Conservation (phyloP, 225 moss, liverwort and hornwort genomes). For the Bryum argenteum region DNA sequence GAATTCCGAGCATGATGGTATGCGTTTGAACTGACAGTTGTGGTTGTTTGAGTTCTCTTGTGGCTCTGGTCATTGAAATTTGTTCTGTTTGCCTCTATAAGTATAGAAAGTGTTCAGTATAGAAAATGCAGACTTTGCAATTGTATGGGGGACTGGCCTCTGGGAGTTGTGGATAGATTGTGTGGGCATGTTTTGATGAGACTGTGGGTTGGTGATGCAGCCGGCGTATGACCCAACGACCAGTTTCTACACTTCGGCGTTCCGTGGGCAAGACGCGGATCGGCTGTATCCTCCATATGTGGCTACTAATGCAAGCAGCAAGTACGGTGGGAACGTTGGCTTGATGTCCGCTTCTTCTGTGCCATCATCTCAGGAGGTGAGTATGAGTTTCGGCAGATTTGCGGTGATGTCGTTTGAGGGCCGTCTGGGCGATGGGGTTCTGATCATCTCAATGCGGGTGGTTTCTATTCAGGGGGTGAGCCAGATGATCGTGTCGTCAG, state of each 20-base stretch:
- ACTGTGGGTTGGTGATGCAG: constrained; percentile 20
- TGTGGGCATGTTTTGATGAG: constrained; percentile 24
- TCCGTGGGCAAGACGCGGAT: constrained; percentile 74
- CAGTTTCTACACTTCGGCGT: constrained; percentile 87
- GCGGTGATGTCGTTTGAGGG: too few species aligned
- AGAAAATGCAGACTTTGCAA: too few species aligned
- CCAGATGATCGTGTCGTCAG: constrained; percentile 55
- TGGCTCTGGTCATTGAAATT: neutral
- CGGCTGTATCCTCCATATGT: constrained; percentile 80
- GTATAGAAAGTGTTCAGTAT: neutral
- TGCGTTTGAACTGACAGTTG: neutral
- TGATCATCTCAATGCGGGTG: neutral
- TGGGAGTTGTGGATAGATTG: neutral
- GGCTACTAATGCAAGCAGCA: constrained; percentile 71
- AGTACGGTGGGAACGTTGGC: constrained; percentile 84
- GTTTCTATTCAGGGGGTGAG: constrained; percentile 39
- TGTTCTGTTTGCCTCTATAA: neutral
- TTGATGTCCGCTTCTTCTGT: constrained; percentile 70
- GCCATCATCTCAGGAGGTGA: constrained; percentile 86
- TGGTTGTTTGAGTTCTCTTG: neutral
- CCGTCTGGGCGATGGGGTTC: fast-evolving
- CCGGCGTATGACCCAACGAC: constrained; percentile 51
- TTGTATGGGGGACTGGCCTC: neutral
- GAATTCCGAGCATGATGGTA: constrained; percentile 90
- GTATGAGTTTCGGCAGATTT: neutral